phyloP scores from a whole-genome alignment of 306 rosid genomes.

The Gastrolobium villosum region DNA sequence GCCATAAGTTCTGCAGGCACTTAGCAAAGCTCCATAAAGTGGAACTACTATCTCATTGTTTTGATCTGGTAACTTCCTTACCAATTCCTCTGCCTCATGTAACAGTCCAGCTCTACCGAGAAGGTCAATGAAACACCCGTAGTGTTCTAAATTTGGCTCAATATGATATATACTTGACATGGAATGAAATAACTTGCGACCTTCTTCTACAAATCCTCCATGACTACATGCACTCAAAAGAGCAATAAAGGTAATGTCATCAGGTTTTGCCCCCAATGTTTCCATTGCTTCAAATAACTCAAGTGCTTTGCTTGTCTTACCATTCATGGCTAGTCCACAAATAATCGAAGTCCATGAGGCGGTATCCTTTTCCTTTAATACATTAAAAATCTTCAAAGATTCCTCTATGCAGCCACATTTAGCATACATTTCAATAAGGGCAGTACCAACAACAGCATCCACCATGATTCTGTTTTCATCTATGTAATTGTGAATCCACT shows the following conservation, averaged over 20 bases:
- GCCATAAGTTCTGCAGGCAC: constrained; percentile 79
- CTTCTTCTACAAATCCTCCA: constrained; percentile 77
- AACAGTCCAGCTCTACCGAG: constrained; percentile 79
- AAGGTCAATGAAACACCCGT: constrained; percentile 76
- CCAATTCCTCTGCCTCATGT: constrained; percentile 75
- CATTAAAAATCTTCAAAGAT: constrained; percentile 68
- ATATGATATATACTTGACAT: constrained; percentile 59
- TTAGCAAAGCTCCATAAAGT: constrained; percentile 73
- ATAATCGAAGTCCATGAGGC: constrained; percentile 79
- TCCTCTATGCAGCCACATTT: constrained; percentile 74
- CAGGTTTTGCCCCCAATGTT: constrained; percentile 63
- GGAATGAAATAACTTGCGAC: constrained; percentile 61
- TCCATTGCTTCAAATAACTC: constrained; percentile 71
- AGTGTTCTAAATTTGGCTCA: constrained; percentile 75
- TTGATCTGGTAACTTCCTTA: constrained; percentile 58
- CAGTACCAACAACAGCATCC: constrained; percentile 77
- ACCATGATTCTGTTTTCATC: constrained; percentile 55
- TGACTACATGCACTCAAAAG: constrained; percentile 75
- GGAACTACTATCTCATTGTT: constrained; percentile 56
- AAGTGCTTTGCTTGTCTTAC: constrained; percentile 68
- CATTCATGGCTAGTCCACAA: constrained; percentile 79
- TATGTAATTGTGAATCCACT: constrained; percentile 68
- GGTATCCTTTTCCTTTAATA: constrained; percentile 66
- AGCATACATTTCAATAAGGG: constrained; percentile 81
- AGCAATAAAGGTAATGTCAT: constrained; percentile 72